Conservation (phyloP, 345 rosid genomes). For the Pistacia vera region DNA sequence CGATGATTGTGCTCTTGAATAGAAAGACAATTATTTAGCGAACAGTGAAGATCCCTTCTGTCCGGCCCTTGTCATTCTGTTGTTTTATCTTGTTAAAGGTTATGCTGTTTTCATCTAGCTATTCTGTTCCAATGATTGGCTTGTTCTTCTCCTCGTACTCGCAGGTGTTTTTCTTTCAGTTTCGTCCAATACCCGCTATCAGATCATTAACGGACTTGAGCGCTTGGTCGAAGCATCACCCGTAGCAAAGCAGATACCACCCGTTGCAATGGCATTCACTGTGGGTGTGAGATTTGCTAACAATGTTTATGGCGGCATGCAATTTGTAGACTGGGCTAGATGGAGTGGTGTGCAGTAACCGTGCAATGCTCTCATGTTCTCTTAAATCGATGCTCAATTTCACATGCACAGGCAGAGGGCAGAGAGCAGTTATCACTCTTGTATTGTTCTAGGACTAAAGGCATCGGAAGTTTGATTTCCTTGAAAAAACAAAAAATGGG, state of each 20-base stretch:
- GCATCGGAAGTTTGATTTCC: no score
- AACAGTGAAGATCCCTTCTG: neutral
- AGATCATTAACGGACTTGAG: slow-evolving; percentile 76
- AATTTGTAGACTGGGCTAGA: slow-evolving; percentile 93
- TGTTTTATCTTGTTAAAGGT: no score
- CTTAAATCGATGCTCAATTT: neutral
- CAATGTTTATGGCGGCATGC: slow-evolving; percentile 88
- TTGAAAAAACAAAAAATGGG: no score
- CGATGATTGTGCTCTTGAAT: neutral
- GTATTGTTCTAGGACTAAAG: no score
- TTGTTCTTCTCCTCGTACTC: neutral
- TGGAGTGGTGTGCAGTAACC: slow-evolving; percentile 62
- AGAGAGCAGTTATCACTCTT: no score
- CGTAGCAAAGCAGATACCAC: slow-evolving; percentile 67
- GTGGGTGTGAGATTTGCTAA: slow-evolving; percentile 85
- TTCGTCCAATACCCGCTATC: slow-evolving; percentile 89
- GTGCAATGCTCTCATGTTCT: neutral
- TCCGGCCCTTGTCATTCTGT: neutral
- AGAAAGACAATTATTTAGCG: neutral
- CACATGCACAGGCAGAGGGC: no score
- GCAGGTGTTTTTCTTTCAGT: slow-evolving; percentile 77
- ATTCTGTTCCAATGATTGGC: neutral
- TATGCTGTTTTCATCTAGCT: neutral
- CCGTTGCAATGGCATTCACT: slow-evolving; percentile 79
- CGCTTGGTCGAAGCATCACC: slow-evolving; percentile 76